Base-by-base conservation (phyloP, 2,329 filamentous ascomycete species). In the Clonostachys rhizophaga region DNA sequence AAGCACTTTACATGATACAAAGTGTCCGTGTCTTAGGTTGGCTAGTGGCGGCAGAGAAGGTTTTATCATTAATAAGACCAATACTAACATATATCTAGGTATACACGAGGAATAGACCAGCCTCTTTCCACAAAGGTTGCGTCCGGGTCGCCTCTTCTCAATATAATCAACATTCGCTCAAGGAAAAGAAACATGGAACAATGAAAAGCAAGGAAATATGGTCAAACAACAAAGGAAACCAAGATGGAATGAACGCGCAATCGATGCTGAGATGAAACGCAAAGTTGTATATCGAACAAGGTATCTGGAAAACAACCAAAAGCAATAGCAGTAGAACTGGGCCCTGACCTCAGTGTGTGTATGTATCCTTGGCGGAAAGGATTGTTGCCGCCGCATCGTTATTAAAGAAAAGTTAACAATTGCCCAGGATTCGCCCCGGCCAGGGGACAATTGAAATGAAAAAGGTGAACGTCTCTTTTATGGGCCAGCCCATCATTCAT, bases 221-320 rank as follows among this genome's bases (percentile, higher is more conserved):
- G 43, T 3, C n/a, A 18, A 45, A 17, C n/a, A 35, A n/a, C 30
- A 39, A 17, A 47, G 46, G 34, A 40, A 33, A 44, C 14, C 18
- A n/a, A n/a, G 37, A 17, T 17, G 33, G 13, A 42, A 45, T 35
- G 18, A 44, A 40, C 35, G 13, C 37, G 11, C 42, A 34, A 44
- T 13, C 34, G 10, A 30, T 30, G 24, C 24, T 30, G 4, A 30
- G 24, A 45, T 55, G 52, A 50, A 49, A 51, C 44, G 49, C 49
- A 57, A 65, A 58, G 67, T 60, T 66, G 64, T 76, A 75, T 76
- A 75, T 79, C 70, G 74, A 78, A 79, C 76, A 79, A 51, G 49
- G 51, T 51, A 53, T 51, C 49, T 51, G 47, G 30, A 35, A 34
- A 37, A 45, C 30, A 42, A 37, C 33, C 42, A 35, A 37, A 30